A percentile compares a stretch with the other conserved stretches of the same genome.
Conservation (phyloP, 2,329 filamentous ascomycete genomes). For the Pseudocercospora musae region DNA sequence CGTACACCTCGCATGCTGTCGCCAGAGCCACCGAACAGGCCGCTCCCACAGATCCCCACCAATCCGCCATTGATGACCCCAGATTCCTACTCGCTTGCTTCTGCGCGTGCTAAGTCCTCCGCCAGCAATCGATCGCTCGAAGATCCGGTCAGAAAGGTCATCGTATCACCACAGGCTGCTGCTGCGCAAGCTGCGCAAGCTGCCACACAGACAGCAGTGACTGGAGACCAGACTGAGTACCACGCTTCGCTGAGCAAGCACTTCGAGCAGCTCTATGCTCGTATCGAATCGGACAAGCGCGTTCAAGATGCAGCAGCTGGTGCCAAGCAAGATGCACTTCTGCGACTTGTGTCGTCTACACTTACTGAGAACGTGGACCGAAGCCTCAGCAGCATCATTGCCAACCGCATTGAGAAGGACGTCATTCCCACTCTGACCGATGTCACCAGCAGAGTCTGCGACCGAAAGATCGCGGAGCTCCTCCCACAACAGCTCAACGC, state of each 20-base stretch:
- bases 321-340: constrained; percentile 66
- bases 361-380: constrained; percentile 70
- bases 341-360: constrained; percentile 65
- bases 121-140: constrained; percentile 9
- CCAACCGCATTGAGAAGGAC: constrained; percentile 68
- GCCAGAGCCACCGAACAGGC: constrained; percentile 23
- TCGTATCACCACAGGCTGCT: constrained; percentile 14
- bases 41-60: constrained; percentile 26
- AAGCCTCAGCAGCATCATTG: constrained; percentile 72
- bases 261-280: constrained; percentile 55
- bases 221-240: constrained; percentile 11
- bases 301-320: constrained; percentile 60
- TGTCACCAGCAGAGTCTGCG: constrained; percentile 64
- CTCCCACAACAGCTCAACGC: constrained; percentile 65
- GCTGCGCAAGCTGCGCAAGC: constrained; percentile 14
- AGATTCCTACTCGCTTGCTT: constrained; percentile 42
- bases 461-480: constrained; percentile 67
- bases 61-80: constrained; percentile 35
- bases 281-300: constrained; percentile 67
- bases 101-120: constrained; percentile 20
- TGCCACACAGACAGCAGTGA: constrained; percentile 6
- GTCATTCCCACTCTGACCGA: constrained; percentile 73
- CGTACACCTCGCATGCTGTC: constrained; percentile 17
- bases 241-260: constrained; percentile 41
- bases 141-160: constrained; percentile 21